Base-by-base conservation (phyloP, 176 grass and related monocot species). In the Otatea glauca region DNA sequence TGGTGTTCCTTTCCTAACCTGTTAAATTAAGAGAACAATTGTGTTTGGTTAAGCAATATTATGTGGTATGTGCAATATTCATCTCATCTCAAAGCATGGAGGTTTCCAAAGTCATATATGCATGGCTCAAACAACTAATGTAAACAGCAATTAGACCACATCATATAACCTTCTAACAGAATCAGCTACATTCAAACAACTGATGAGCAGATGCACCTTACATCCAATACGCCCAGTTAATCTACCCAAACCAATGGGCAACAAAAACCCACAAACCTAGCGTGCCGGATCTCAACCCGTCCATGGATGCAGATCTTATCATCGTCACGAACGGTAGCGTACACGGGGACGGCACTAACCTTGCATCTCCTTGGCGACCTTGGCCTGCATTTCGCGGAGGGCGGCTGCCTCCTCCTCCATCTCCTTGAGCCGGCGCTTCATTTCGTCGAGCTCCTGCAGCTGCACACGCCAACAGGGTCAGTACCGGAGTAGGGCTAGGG, bases 331-430 rank as follows among this genome's bases (percentile, higher is more conserved):
- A n/a, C 38, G 12, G 34, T 65, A 49, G 21, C 14, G 23, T n/a
- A 12, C 14, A 49, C 4, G 43, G 60, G 49, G 1, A 29, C 29
- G 66, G 29, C n/a, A 70, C 84, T 3, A 25, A 92, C 90, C 90
- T 92, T 92, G 90, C 93, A 95, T 95, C 79, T 92, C 93, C 83
- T 92, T 92, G 79, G 86, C 90, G 79, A 88, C 93, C 80, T 88
- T 92, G 71, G 93, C 88, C 75, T 95, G 93, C 88, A 95, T 90
- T 60, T 95, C 93, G 74, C 90, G 93, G 79, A 94, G 93, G 27
- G 90, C 93, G 3, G 88, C 88, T 53, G 90, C 93, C 79, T 94
- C 92, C 79, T 94, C 90, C 82, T 94, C 93, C 90, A 94, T 92
- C 85, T 94, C 93, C 88, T 94, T 94, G 39, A 94, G 88, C 53